Evolutionary conservation across 2,329 filamentous ascomycete species (phyloP), one percentile per base, ranked within the genome.

Genomic region (Aspergillus pseudoterreus): DNA sequence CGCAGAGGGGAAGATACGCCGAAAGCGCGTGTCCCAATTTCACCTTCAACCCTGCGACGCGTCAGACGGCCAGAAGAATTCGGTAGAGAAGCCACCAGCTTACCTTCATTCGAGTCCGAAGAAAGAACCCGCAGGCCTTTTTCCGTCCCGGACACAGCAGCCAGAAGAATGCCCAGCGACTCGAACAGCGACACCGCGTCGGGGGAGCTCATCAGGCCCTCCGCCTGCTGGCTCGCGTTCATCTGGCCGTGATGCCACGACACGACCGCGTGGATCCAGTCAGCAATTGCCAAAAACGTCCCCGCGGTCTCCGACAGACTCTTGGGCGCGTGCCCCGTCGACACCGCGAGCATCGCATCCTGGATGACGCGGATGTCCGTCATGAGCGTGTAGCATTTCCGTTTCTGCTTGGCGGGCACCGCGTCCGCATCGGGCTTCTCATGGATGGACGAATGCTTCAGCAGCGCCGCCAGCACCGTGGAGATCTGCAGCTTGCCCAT

Each of bases 361-460:
- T 74, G 71, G 32, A 74, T 65, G 50, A 74, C 65, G 43, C 68
- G 66, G 38, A 70, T 72, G 58, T 74, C 72, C 0, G 69, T 72
- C 70, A 74, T 72, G 2, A 75, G 56, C 1, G 71, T 74, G 14
- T 64, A 65, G 27, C 51, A 57, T 15, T 57, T 60, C 2, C 43
- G 32, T 10, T 57, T 58, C 14, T 53, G 54, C 22, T 59, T 57
- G 22, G 38, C 22, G 35, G 39, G 22, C 11, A 22, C 44, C 41
- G 44, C 35, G 35, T 54, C 53, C 12, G 53, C 19, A 1, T 41
- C 42, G 42, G 49, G 42, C 47, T 52, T 54, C n/a, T 63, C 61
- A 19, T 58, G 58, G 43, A 74, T 64, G 10, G 67, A 71, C 11
- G 71, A 73, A 43, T 69, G 63, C 44, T 63, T 64, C 43, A 73